Percentiles rank a stretch among this genome's conserved stretches.
These are phyloP conservation scores for Naganishia onofrii DNA, from an alignment of 768 basidiomycete genomes.

Conservation along the genomic window DNA sequence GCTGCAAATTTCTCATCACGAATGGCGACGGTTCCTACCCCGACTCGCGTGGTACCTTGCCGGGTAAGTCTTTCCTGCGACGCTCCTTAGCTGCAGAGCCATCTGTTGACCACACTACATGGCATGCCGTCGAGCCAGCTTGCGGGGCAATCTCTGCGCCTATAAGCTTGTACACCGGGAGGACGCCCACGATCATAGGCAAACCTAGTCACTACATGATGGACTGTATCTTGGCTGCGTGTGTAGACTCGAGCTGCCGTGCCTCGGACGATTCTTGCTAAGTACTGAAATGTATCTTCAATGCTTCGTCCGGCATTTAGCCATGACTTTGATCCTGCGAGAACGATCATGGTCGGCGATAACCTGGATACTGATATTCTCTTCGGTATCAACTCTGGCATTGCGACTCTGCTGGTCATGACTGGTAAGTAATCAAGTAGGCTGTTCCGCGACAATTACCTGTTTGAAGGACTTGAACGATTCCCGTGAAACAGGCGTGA, in stretches of 20 bases:
- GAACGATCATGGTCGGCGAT: conserved; percentile 94
- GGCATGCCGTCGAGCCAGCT: conserved; percentile 35
- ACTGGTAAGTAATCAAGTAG: conserved; percentile 60
- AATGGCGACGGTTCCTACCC: conserved; percentile 94
- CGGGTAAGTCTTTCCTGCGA: conserved; percentile 66
- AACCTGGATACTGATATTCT: conserved; percentile 91
- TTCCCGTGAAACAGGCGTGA: conserved; percentile 62
- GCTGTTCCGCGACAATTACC: too few relatives aligned
- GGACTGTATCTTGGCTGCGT: conserved; percentile 83
- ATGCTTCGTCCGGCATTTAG: conserved; percentile 54
- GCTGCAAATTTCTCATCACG: conserved; percentile 80
- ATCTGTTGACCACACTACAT: not conserved
- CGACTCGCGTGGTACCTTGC: conserved; percentile 61
- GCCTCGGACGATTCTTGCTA: not conserved
- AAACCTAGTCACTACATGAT: conserved; percentile 91
- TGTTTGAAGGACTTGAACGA: too few relatives aligned
- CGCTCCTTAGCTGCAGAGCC: not conserved
- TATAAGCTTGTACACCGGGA: conserved; percentile 67
- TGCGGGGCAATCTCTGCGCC: conserved; percentile 79
- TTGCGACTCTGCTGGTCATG: conserved; percentile 82
- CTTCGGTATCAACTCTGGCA: conserved; percentile 82
- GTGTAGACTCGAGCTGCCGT: conserved; percentile 33
- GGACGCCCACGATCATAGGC: conserved; percentile 73
- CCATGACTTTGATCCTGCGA: conserved; percentile 75
- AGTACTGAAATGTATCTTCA: not conserved